Evolutionary conservation across 768 basidiomycete species (phyloP), one percentile per base, ranked within the genome.

Genomic region (Hebeloma cylindrosporum): DNA sequence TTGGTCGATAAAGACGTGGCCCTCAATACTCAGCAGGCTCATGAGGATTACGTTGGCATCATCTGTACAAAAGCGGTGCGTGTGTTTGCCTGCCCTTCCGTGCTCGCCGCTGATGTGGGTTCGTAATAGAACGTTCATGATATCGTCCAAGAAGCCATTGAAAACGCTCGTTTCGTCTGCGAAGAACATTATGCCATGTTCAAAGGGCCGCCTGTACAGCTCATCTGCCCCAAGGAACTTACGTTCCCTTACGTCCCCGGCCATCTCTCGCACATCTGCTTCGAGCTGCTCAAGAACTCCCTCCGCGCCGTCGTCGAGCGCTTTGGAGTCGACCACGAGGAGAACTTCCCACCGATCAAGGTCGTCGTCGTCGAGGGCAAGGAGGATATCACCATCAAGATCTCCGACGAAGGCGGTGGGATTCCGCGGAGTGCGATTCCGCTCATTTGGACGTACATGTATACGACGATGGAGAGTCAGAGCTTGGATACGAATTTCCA

Each of bases 311-410:
- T 95, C 43, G 95, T 99, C n/a, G 96, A 98, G 66, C 80, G 88
- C 2, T 88, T 81, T 62, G 95, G 95, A 0, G 80, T 81, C 1
- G 86, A 92, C 40, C 74, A 80, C 47, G 91, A 92, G 60, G 80
- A 83, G 44, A 53, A 58, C n/a, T 88, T 84, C 69, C 93, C 93
- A 9, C 85, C 92, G 0, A 94, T 95, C 71, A 93, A 91, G 66
- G 88, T 95, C 37, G 79, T 97, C 45, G 95, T 96, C 27, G 90
- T 95, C 1, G 93, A 95, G 61, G 94, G 95, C n/a, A 89, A 85
- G 52, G 95, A 97, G 61, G 95, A 98, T 59, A 96, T 98, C 58
- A 98, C 95, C 2, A 92, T 99, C 77, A 99, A 99, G 78, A 96
- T 99, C 49, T 85, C 83, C 1, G 95, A 99, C 60, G 95, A 99